phyloP scores from a whole-genome alignment of 345 rosid species.

The Anastatica hierochuntica region DNA sequence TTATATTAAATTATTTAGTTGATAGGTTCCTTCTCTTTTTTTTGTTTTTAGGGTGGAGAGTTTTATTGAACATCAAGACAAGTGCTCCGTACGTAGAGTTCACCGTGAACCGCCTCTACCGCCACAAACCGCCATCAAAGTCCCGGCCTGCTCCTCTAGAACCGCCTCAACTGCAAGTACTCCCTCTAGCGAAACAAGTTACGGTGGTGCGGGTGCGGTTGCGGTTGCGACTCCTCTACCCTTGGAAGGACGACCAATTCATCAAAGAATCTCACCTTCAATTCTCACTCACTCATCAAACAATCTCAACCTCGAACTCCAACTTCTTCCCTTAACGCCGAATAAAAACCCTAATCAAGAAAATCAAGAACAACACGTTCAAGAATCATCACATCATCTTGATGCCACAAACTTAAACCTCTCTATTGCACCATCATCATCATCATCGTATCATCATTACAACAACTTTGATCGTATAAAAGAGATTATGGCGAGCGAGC shows the following conservation, averaged over 20 bases:
- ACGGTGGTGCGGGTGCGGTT: slow-evolving; percentile 25
- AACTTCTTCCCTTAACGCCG: slow-evolving; percentile 45
- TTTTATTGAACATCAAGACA: slow-evolving; percentile 84
- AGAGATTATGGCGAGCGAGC: slow-evolving; percentile 38
- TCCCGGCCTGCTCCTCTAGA: slow-evolving; percentile 53
- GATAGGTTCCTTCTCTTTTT: not conserved
- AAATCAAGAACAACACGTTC: slow-evolving; percentile 8
- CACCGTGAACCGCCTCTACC: slow-evolving; percentile 41
- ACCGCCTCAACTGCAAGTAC: slow-evolving; percentile 72
- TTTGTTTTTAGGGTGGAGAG: slow-evolving; percentile 57
- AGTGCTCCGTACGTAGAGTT: slow-evolving; percentile 42
- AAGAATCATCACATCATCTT: slow-evolving; percentile 18
- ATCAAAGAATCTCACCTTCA: slow-evolving; percentile 5
- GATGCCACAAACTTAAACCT: slow-evolving; percentile 48
- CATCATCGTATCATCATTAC: slow-evolving; percentile 18
- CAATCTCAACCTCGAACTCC: slow-evolving; percentile 58
- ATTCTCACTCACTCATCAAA: slow-evolving; percentile 13
- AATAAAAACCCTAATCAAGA: slow-evolving; percentile 28
- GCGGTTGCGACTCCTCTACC: slow-evolving; percentile 18
- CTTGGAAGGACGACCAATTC: slow-evolving; percentile 20
- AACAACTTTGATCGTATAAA: slow-evolving; percentile 33
- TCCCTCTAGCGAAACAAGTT: slow-evolving; percentile 59
- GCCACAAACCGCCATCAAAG: slow-evolving; percentile 25
- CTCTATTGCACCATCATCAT: slow-evolving; percentile 43
- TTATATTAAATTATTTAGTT: not conserved